phyloP scores from a whole-genome alignment of 1,139 yeast genomes.

The Saccharomyces pastorianus region DNA sequence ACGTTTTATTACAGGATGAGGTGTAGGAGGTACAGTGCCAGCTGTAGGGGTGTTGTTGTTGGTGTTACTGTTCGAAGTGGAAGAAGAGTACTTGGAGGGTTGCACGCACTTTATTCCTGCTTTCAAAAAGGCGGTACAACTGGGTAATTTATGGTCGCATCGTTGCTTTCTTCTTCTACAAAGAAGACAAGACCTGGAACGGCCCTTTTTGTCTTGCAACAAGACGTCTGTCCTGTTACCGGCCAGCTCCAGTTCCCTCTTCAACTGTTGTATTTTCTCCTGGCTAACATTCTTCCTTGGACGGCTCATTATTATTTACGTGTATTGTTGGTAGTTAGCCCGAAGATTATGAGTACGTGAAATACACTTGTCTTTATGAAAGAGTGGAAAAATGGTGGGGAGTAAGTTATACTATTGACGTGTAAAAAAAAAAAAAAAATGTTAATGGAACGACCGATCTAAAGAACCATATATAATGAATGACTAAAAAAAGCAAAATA shows the following conservation, averaged over 20 bases:
- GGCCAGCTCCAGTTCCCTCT: constrained; percentile 29
- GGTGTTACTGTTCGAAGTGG: neutral
- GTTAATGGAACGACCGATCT: neutral
- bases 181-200: constrained; percentile 44
- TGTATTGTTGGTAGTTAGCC: neutral
- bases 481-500: neutral
- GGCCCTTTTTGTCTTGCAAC: constrained; percentile 37
- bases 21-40: neutral
- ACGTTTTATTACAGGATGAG: neutral
- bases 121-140: constrained; percentile 53
- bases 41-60: neutral
- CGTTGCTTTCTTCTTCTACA: constrained; percentile 49
- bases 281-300: constrained; percentile 31
- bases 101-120: constrained; percentile 51
- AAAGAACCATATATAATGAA: neutral
- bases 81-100: constrained; percentile 43
- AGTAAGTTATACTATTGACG: constrained; percentile 3
- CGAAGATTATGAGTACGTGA: neutral
- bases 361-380: neutral
- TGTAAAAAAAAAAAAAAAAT: neutral
- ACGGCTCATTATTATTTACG: constrained; percentile 27
- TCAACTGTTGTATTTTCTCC: constrained; percentile 29
- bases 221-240: constrained; percentile 25
- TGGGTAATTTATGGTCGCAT: constrained; percentile 53
- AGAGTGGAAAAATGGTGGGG: neutral